phyloP scores from a whole-genome alignment of 2,329 filamentous ascomycete species.

The Claviceps sp. region DNA sequence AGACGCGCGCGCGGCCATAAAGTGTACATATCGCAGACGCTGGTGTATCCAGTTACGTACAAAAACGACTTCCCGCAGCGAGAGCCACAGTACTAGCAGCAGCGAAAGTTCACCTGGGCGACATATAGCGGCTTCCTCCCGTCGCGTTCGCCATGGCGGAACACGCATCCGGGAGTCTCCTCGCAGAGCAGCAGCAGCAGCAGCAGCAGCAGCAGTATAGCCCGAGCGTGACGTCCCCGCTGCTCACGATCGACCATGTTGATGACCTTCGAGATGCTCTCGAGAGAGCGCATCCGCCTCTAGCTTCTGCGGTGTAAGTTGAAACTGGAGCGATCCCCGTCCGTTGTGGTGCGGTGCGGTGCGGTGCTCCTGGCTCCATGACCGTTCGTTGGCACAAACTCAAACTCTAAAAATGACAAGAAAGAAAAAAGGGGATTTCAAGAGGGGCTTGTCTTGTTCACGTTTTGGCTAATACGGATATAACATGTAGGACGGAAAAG shows the following conservation, averaged over 20 bases:
- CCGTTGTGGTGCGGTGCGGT: too few relatives aligned
- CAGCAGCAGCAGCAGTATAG: background rate
- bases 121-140: background rate
- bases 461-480: background rate
- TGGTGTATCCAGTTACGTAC: too few relatives aligned
- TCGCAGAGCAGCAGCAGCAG: background rate
- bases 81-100: too few relatives aligned
- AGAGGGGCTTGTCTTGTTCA: background rate
- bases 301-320: slow-evolving; percentile 29
- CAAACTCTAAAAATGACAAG: too few relatives aligned
- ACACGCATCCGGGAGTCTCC: background rate
- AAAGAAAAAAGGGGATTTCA: too few relatives aligned
- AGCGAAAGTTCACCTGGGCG: too few relatives aligned
- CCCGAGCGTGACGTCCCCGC: slow-evolving; percentile 13
- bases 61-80: too few relatives aligned
- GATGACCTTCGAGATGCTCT: slow-evolving; percentile 7
- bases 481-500: slow-evolving; percentile 28
- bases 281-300: slow-evolving; percentile 11
- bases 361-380: too few relatives aligned
- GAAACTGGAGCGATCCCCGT: background rate
- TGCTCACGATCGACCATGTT: slow-evolving; percentile 16
- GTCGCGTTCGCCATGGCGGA: slow-evolving; percentile 1
- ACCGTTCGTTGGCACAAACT: too few relatives aligned
- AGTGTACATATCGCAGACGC: too few relatives aligned
- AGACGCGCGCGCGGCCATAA: too few relatives aligned